Evolutionary conservation across 176 grass and related monocot genomes (phyloP).

Genomic region (Rhipidocladum racemiflorum): DNA sequence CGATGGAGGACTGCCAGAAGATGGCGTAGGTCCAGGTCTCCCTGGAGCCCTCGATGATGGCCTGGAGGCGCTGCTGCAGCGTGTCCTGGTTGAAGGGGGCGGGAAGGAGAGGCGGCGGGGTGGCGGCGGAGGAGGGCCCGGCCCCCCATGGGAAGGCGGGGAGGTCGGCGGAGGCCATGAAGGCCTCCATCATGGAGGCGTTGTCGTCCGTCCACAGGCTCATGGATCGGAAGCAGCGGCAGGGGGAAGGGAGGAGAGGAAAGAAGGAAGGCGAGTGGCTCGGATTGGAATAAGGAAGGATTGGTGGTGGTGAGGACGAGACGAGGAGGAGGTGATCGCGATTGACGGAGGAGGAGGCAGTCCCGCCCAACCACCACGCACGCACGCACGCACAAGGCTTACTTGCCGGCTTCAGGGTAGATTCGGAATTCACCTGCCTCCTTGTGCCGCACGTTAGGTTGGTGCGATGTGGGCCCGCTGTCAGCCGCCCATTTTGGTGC

Average conservation of each 20-base stretch:
- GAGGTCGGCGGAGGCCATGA: conserved; percentile 71
- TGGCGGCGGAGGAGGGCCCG: neutral
- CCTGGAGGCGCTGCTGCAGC: conserved; percentile 82
- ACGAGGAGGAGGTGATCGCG: no score
- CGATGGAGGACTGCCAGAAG: conserved; percentile 80
- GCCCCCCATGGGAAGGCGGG: conserved; percentile 53
- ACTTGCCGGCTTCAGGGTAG: no score
- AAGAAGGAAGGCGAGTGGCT: neutral
- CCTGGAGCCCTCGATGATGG: conserved; percentile 66
- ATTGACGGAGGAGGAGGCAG: no score
- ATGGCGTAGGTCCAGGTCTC: conserved; percentile 94
- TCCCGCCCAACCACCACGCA: no score
- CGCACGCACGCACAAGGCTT: no score
- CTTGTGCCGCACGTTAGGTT: no score
- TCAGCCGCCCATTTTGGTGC: no score
- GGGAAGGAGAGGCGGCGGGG: neutral
- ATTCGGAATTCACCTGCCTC: no score
- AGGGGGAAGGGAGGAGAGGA: neutral
- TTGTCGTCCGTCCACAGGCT: conserved; percentile 90
- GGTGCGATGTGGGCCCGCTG: no score
- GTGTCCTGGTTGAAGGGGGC: conserved; percentile 63
- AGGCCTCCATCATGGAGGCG: conserved; percentile 93
- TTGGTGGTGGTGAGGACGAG: no score
- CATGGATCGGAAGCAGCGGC: conserved; percentile 20
- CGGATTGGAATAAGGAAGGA: no score